phyloP scores from a whole-genome alignment of 441 rosid genomes.

The Viola pubescens region DNA sequence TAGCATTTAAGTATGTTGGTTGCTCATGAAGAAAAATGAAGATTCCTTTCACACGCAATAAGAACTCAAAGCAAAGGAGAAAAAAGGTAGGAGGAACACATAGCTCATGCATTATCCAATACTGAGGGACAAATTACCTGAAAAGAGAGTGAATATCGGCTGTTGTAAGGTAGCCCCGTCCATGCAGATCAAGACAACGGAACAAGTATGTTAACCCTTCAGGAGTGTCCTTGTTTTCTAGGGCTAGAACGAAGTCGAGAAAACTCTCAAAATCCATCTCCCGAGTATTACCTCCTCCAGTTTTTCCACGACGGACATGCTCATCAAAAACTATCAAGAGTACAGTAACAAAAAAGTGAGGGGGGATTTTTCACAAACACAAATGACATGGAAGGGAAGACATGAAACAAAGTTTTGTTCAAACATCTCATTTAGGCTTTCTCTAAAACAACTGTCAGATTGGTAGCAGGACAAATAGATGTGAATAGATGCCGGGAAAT shows the following conservation, averaged over 20 bases:
- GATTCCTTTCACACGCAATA: neutral
- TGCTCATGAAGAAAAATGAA: neutral
- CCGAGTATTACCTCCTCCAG: slow-evolving; percentile 53
- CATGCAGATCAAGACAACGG: slow-evolving; percentile 86
- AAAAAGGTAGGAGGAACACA: neutral
- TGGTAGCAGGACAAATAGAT: too few relatives aligned
- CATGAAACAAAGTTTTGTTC: too few relatives aligned
- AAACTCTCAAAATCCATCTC: slow-evolving; percentile 98
- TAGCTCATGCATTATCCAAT: neutral
- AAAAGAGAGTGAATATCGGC: slow-evolving; percentile 98
- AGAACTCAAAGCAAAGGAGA: neutral
- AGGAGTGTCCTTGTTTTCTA: slow-evolving; percentile 92
- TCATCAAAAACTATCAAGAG: slow-evolving; percentile 69
- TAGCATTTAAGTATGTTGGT: neutral
- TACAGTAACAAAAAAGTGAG: slow-evolving; percentile 12
- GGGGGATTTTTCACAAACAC: neutral
- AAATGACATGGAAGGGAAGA: too few relatives aligned
- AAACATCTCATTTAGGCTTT: too few relatives aligned
- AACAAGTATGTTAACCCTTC: slow-evolving; percentile 93
- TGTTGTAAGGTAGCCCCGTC: slow-evolving; percentile 80
- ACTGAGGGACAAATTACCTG: slow-evolving; percentile 74
- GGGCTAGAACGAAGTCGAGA: slow-evolving; percentile 87
- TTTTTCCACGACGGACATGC: slow-evolving; percentile 81
- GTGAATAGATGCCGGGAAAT: too few relatives aligned
- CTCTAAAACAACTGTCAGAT: too few relatives aligned